Conservation (phyloP, 257 asterid genomes). For the Datura wrightii region DNA sequence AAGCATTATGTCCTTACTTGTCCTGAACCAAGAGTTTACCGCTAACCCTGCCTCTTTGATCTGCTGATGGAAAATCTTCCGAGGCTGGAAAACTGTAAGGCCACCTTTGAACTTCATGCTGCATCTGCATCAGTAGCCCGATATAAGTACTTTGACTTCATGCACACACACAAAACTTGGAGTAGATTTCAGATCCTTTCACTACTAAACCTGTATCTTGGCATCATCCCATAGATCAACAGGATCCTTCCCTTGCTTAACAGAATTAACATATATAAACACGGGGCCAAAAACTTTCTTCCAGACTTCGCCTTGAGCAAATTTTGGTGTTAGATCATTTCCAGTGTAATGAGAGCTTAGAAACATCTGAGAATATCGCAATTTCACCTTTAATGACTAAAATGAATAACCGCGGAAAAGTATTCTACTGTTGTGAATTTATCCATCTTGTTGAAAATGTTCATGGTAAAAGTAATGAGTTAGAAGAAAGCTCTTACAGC, state of each 20-base stretch:
- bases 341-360: slow-evolving; percentile 70
- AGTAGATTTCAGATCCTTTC: slow-evolving; percentile 17
- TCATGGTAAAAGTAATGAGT: neutral
- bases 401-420: neutral
- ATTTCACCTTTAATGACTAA: neutral
- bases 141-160: slow-evolving; percentile 8
- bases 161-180: neutral
- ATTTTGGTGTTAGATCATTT: slow-evolving; percentile 59
- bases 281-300: slow-evolving; percentile 83
- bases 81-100: slow-evolving; percentile 70
- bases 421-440: neutral
- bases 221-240: slow-evolving; percentile 69
- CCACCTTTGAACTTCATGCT: slow-evolving; percentile 62
- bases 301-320: slow-evolving; percentile 66
- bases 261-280: slow-evolving; percentile 63
- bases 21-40: slow-evolving; percentile 63
- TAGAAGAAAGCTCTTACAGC: slow-evolving; percentile 51
- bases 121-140: slow-evolving; percentile 18
- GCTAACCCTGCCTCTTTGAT: slow-evolving; percentile 58
- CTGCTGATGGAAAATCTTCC: slow-evolving; percentile 54
- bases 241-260: slow-evolving; percentile 46
- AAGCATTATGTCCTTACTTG: slow-evolving; percentile 41
- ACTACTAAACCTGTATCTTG: slow-evolving; percentile 54
- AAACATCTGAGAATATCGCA: slow-evolving; percentile 50
- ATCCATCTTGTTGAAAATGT: neutral